Evolutionary conservation across 805 yeast genomes (phyloP), one percentile per base, ranked within the genome.

Genomic region (Deakozyma indianensis): DNA sequence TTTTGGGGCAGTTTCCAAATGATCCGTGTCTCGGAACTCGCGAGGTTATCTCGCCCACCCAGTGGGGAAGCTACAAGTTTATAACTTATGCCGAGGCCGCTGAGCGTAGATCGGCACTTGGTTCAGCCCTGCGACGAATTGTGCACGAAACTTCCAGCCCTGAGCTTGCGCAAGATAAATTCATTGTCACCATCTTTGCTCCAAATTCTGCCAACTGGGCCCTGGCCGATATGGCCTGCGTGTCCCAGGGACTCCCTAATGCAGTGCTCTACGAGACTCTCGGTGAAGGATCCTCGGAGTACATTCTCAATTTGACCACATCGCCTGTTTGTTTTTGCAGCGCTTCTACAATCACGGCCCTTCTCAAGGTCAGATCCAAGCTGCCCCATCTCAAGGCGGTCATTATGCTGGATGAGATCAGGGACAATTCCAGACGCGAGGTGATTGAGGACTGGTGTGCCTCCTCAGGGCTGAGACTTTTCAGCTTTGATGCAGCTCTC

Each of bases 161-260:
- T 7, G 38, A 32, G 18, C 18, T 32, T 7, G 38, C 38, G 18
- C 9, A n/a, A 14, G 38, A n/a, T n/a, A 32, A 32, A n/a, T 32
- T 32, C 18, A n/a, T 32, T 20, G 38, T 32, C 7, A 50, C 44
- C 51, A 47, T 50, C 57, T 59, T 48, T 45, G 60, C 46, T 58
- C 67, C 57, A 18, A 49, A 50, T 55, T 59, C 48, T 61, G 63
- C 45, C 53, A 55, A 82, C 60, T 83, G 92, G 92, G 68, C 71
- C 24, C 57, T 81, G 18, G 61, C 82, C 23, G 92, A 83, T 61
- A 59, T 82, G 53, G 87, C 86, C 0, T 75, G 83, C 54, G 71
- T 69, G 41, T 69, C 76, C 4, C 79, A 74, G 63, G 70, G 71
- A 58, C 70, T 67, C 29, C 59, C 74, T 16, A 69, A 69, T 48